Conservation (phyloP, 352 stramenopile species). For the Globisporangium carolinianum region DNA sequence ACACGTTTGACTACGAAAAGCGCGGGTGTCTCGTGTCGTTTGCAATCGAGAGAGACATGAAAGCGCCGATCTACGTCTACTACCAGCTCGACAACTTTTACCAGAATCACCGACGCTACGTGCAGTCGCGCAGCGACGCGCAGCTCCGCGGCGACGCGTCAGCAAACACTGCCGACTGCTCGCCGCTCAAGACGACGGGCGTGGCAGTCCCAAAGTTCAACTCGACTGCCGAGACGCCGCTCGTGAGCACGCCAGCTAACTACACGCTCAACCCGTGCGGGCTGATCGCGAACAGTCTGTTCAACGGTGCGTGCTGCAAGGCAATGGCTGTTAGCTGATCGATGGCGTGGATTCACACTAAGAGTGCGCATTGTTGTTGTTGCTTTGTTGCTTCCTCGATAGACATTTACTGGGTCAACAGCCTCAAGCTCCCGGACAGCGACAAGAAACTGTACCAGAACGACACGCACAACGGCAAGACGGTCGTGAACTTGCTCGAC, state of each 20-base stretch:
- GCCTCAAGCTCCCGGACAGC: constrained; percentile 23
- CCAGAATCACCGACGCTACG: constrained; percentile 97
- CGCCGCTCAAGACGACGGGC: constrained; percentile 52
- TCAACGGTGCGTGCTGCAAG: constrained; percentile 85
- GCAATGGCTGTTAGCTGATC: too few relatives aligned
- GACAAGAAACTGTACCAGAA: constrained; percentile 55
- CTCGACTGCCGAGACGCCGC: constrained; percentile 34
- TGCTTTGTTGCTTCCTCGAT: background rate
- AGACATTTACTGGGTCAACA: constrained; percentile 87
- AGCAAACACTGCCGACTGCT: constrained; percentile 68
- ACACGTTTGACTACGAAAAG: constrained; percentile 50
- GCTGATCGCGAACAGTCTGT: constrained; percentile 98
- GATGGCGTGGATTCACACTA: too few relatives aligned
- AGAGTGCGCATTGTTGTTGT: too few relatives aligned
- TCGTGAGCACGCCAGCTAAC: constrained; percentile 21
- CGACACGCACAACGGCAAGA: constrained; percentile 42
- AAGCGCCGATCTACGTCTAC: constrained; percentile 95
- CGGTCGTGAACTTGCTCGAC: constrained; percentile 84
- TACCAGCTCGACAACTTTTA: constrained; percentile 99
- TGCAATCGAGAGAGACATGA: constrained; percentile 89
- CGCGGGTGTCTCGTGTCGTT: constrained; percentile 84
- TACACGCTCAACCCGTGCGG: constrained; percentile 95
- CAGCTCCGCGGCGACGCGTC: constrained; percentile 80
- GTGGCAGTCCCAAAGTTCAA: constrained; percentile 63
- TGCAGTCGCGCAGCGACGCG: constrained; percentile 84